A percentile compares a stretch with the other conserved stretches of the same genome.
phyloP scores from a whole-genome alignment of 345 rosid genomes.

The Populus deltoides region DNA sequence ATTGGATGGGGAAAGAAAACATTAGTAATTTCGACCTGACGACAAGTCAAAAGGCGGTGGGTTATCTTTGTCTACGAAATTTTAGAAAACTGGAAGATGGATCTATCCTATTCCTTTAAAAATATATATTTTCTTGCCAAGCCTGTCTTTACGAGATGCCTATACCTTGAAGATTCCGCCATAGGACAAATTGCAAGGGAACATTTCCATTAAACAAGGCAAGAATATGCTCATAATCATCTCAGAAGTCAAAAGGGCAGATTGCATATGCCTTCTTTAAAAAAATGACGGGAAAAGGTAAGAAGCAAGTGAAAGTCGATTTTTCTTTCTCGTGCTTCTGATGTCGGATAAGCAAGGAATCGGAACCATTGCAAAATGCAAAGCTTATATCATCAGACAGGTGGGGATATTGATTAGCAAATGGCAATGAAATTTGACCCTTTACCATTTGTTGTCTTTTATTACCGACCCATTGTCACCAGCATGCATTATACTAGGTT shows the following conservation, averaged over 20 bases:
- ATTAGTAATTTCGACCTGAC: neutral
- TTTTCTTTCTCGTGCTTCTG: neutral
- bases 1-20: neutral
- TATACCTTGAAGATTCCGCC: neutral
- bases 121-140: neutral
- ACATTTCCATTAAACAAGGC: neutral
- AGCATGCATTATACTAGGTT: neutral
- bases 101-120: neutral
- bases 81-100: neutral
- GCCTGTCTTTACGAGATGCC: neutral
- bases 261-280: neutral
- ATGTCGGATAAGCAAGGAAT: neutral
- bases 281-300: neutral
- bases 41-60: neutral
- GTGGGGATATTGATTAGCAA: neutral
- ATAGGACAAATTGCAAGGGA: constrained; percentile 1
- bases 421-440: neutral
- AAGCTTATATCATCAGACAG: neutral
- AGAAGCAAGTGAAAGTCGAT: neutral
- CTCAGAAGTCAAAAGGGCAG: neutral
- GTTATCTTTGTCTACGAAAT: neutral
- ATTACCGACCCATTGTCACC: neutral
- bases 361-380: neutral
- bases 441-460: neutral
- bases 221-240: constrained; percentile 10